These are phyloP conservation scores for Suhomyces bribrorum DNA, from an alignment of 1,139 yeast genomes.

Conservation along the genomic window DNA sequence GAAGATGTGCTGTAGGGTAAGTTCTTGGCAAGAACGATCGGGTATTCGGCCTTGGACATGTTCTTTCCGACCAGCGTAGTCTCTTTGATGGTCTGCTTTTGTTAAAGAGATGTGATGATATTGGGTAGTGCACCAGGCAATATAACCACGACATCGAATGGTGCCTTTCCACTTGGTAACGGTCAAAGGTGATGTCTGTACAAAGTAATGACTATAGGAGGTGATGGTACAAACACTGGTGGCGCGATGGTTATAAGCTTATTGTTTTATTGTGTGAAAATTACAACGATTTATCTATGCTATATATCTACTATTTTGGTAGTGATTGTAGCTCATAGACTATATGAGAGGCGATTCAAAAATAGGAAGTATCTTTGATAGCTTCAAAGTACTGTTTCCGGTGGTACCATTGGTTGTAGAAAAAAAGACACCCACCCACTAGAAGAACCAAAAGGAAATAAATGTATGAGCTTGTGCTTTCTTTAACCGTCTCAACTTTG, in stretches of 20 bases:
- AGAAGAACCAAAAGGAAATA: slow-evolving; percentile 20
- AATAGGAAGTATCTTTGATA: slow-evolving; percentile 30
- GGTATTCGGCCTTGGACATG: slow-evolving; percentile 34
- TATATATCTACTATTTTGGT: too few species aligned
- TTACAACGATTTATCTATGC: too few species aligned
- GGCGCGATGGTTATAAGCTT: too few species aligned
- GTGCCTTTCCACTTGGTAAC: too few species aligned
- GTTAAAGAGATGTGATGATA: too few species aligned
- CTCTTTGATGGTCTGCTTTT: too few species aligned
- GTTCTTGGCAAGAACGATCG: slow-evolving; percentile 59
- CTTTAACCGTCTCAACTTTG: slow-evolving; percentile 1
- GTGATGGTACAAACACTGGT: too few species aligned
- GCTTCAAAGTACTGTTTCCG: slow-evolving; percentile 30
- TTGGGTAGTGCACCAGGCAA: background rate
- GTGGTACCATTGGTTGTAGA: slow-evolving; percentile 21
- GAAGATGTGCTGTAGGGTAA: slow-evolving; percentile 55
- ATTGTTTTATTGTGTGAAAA: too few species aligned
- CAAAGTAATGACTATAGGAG: background rate
- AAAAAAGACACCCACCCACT: slow-evolving; percentile 13
- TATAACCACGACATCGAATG: too few species aligned
- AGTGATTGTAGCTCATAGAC: background rate
- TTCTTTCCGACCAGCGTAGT: background rate
- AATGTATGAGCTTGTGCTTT: slow-evolving; percentile 16
- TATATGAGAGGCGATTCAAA: slow-evolving; percentile 1
- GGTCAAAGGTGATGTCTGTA: too few species aligned